Conservation (phyloP, 2,329 filamentous ascomycete species). For the Penicillium sp. region DNA sequence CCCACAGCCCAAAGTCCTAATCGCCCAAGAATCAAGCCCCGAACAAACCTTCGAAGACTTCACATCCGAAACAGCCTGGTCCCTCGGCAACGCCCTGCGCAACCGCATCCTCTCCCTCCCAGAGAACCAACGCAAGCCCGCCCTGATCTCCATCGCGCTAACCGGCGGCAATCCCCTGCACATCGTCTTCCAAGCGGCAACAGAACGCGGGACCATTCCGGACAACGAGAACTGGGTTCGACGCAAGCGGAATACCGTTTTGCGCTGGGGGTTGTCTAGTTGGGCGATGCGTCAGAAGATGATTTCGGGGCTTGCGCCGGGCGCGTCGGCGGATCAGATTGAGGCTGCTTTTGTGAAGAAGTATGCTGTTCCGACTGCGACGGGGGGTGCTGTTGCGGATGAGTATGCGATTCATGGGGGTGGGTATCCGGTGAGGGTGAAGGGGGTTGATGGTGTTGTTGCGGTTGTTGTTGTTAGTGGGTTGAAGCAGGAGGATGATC, state of each 20-base stretch:
- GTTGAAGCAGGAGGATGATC: conserved; percentile 72
- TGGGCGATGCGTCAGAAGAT: conserved; percentile 71
- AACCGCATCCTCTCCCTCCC: conserved; percentile 37
- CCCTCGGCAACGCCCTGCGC: conserved; percentile 39
- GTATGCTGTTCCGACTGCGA: conserved; percentile 57
- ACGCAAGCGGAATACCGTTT: conserved; percentile 67
- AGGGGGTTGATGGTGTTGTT: conserved; percentile 70
- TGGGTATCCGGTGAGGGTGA: conserved; percentile 67
- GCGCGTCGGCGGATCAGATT: conserved; percentile 46
- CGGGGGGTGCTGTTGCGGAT: conserved; percentile 45
- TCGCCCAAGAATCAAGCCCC: conserved; percentile 31
- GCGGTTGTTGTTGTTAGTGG: conserved; percentile 73
- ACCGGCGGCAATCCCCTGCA: conserved; percentile 43
- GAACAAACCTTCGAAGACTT: conserved; percentile 36
- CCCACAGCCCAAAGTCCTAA: conserved; percentile 28
- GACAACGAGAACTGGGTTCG: conserved; percentile 70
- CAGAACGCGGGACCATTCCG: conserved; percentile 62
- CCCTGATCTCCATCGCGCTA: conserved; percentile 42
- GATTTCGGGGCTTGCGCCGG: conserved; percentile 14
- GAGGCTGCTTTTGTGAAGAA: conserved; percentile 63
- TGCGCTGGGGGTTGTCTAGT: conserved; percentile 65
- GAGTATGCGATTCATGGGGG: conserved; percentile 76
- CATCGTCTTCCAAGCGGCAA: conserved; percentile 66
- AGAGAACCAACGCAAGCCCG: conserved; percentile 33
- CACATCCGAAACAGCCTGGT: conserved; percentile 39